Conservation (phyloP, 768 basidiomycete species). For the Auricularia heimuer region DNA sequence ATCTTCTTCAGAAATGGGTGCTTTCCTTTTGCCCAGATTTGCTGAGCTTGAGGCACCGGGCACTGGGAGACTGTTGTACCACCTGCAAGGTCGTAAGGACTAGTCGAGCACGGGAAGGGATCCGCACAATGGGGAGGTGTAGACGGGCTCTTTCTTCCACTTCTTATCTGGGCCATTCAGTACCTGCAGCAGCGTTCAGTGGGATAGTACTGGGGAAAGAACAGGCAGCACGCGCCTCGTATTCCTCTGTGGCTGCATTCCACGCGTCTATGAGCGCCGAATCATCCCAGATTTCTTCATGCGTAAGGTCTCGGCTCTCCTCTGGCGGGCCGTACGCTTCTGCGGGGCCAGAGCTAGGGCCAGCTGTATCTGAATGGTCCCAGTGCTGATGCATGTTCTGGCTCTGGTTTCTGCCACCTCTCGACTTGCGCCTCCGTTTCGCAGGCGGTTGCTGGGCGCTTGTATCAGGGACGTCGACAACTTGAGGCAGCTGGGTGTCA, state of each 20-base stretch:
- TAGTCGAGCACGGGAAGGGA: background rate
- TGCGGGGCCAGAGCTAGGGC: background rate
- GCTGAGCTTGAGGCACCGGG: conserved; percentile 1
- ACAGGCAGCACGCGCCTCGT: conserved; percentile 33
- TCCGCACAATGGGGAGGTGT: conserved; percentile 65
- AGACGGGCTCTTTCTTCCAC: conserved; percentile 63
- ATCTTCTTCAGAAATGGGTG: conserved; percentile 49
- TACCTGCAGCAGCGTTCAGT: conserved; percentile 27
- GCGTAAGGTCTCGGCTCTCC: conserved; percentile 54
- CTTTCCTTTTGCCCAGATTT: conserved; percentile 36
- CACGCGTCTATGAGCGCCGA: conserved; percentile 74
- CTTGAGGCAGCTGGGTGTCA: background rate
- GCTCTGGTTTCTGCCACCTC: background rate
- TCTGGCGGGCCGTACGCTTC: conserved; percentile 28
- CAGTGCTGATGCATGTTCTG: conserved; percentile 27
- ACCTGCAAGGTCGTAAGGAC: conserved; percentile 33
- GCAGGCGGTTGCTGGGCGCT: background rate
- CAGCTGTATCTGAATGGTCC: conserved; percentile 28
- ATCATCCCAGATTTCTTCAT: conserved; percentile 81
- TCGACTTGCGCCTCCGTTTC: background rate
- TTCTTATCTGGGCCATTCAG: conserved; percentile 58
- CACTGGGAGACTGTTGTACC: conserved; percentile 59
- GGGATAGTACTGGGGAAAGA: background rate
- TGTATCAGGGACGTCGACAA: background rate
- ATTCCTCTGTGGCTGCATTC: conserved; percentile 78